Percentiles rank a stretch among this genome's conserved stretches.
Evolutionary conservation across 305 asterid genomes (phyloP).

Genomic region (Fraxinus dipetala): DNA sequence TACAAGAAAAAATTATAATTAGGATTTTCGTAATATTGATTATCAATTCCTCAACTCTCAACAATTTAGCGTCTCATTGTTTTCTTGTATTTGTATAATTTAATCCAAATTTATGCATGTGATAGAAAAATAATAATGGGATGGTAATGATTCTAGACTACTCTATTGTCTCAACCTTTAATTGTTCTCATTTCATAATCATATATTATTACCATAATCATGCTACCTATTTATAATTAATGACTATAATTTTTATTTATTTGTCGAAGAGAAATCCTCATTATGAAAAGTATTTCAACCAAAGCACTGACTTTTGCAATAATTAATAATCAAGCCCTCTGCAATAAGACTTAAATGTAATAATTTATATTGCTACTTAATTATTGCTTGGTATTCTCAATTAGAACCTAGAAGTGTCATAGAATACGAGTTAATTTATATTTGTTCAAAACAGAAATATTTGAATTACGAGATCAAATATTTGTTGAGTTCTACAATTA

Average conservation of each 20-base stretch:
- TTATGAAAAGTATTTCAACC: not conserved
- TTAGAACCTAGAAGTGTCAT: not conserved
- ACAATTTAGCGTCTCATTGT: not conserved
- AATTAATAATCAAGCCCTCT: not conserved
- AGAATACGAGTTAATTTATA: not conserved
- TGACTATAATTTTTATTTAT: not conserved
- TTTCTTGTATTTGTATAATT: not conserved
- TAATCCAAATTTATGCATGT: not conserved
- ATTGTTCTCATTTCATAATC: not conserved
- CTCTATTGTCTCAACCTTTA: not conserved
- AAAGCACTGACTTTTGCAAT: not conserved
- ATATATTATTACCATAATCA: not conserved
- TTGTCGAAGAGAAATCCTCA: not conserved
- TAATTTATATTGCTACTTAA: too few relatives aligned
- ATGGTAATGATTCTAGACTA: not conserved
- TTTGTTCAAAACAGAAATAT: too few relatives aligned
- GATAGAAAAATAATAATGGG: not conserved
- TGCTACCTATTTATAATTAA: not conserved
- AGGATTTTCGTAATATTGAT: too few relatives aligned
- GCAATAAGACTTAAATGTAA: not conserved
- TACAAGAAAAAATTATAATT: too few relatives aligned
- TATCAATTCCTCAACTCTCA: too few relatives aligned
- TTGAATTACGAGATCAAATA: not conserved
- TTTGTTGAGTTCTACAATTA: too few relatives aligned
- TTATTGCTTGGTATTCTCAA: not conserved